Percentiles rank a stretch among this genome's conserved stretches.
Conservation (phyloP, 768 basidiomycete genomes). For the Hypholoma fasciculare region DNA sequence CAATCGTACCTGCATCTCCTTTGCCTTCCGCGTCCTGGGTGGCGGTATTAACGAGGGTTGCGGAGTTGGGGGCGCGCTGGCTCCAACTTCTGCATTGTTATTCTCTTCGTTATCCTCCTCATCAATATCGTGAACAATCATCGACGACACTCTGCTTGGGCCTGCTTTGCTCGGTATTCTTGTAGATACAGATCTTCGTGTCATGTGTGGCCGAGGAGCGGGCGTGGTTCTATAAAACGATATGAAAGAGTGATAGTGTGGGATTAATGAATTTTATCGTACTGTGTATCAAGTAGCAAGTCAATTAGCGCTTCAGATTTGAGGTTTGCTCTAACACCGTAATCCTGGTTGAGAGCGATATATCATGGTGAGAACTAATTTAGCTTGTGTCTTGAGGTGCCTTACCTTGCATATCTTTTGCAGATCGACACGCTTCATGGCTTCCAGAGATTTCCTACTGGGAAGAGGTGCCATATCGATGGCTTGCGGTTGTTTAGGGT, state of each 20-base stretch:
- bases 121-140: conserved; percentile 50
- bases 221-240: conserved; percentile 11
- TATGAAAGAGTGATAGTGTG: background rate
- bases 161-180: conserved; percentile 37
- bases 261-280: conserved; percentile 12
- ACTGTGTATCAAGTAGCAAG: conserved; percentile 62
- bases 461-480: conserved; percentile 41
- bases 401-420: conserved; percentile 74
- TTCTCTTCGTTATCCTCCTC: conserved; percentile 46
- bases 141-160: conserved; percentile 42
- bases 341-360: conserved; percentile 48
- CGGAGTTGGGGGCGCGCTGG: conserved; percentile 9
- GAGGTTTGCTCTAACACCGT: conserved; percentile 80
- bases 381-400: background rate
- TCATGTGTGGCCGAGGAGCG: conserved; percentile 26
- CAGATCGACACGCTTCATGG: conserved; percentile 45
- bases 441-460: conserved; percentile 40
- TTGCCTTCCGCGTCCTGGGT: conserved; percentile 64
- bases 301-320: conserved; percentile 81
- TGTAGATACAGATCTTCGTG: conserved; percentile 34
- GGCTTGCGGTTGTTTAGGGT: conserved; percentile 3
- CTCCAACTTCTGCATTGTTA: conserved; percentile 24
- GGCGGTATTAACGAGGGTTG: conserved; percentile 23
- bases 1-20: conserved; percentile 66
- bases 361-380: background rate